Base-by-base conservation (phyloP, 192 early-diverging fungal genomes). In the Chytriomyces confervae region DNA sequence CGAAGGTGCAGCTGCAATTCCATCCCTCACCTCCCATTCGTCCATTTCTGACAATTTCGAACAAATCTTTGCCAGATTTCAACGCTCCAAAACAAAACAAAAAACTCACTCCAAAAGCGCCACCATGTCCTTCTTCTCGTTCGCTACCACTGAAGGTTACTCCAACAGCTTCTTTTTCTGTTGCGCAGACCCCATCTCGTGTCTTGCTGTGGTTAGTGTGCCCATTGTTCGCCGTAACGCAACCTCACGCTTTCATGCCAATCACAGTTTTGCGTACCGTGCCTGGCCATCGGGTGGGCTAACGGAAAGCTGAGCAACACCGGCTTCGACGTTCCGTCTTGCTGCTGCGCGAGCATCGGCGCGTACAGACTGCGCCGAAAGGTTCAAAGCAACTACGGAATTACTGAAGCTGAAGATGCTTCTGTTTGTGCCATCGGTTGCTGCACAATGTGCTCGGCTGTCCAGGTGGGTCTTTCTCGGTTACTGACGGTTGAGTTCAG, bases 351-450 rank as follows among this genome's bases (percentile, higher is more conserved):
- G 8, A 47, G 36, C 16, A 62, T 75, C 53, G 76, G 51, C 11
- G 69, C 76, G 18, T 77, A 77, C 76, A 49, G 76, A 13, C 20
- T 77, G 50, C 66, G 76, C 29, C 49, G 68, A n/a, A 10, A 74
- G 18, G 68, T 66, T 7, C 76, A 77, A 29, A 47, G 45, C n/a
- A 8, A 75, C 11, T 77, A n/a, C 47, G 61, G 61, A 24, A 77
- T 77, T 61, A n/a, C 47, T 11, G 76, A 77, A 46, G 9, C 71
- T 46, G 76, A 77, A 50, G 76, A 77, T 7, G 76, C 76, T 4
- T 74, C 76, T 18, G 44, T 62, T 10, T 77, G 67, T 29, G 76
- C 76, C 23, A 44, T 72, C 50, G 75, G 68, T 47, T 53, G 36
- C n/a, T 60, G 57, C 57, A 60, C 13, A 4, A 36, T 66, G 44